phyloP scores from a whole-genome alignment of 2,329 filamentous ascomycete genomes.

The Mycogone perniciosa region DNA sequence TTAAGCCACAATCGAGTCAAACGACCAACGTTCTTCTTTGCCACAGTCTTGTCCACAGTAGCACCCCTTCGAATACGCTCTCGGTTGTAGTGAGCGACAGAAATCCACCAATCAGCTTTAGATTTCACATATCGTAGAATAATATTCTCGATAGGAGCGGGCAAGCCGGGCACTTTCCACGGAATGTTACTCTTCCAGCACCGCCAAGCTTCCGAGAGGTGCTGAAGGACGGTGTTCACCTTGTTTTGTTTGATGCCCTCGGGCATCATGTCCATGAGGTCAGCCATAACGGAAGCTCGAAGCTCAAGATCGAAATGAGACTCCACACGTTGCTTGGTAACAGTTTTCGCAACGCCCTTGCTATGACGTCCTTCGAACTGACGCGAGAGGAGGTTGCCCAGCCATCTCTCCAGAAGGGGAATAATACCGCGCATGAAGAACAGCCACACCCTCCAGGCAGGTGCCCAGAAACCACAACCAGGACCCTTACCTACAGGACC shows the following conservation, averaged over 20 bases:
- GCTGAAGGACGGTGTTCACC: conserved; percentile 94
- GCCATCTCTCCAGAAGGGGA: conserved; percentile 90
- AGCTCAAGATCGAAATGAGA: conserved; percentile 97
- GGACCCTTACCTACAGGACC: conserved; percentile 95
- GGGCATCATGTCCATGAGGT: conserved; percentile 99
- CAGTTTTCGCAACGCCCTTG: conserved; percentile 97
- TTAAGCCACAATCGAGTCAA: conserved; percentile 95
- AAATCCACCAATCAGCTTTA: conserved; percentile 99
- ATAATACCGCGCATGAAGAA: conserved; percentile 99
- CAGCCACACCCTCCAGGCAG: conserved; percentile 96
- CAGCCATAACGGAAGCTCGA: conserved; percentile 96
- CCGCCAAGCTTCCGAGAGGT: conserved; percentile 95
- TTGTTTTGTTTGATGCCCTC: conserved; percentile 99
- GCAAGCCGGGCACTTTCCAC: conserved; percentile 96
- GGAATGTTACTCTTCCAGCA: conserved; percentile 99
- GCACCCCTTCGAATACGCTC: conserved; percentile 94
- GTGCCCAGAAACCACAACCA: conserved; percentile 98
- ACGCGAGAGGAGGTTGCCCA: conserved; percentile 90
- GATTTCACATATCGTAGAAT: conserved; percentile 98
- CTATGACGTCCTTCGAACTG: conserved; percentile 98
- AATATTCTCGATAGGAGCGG: conserved; percentile 96
- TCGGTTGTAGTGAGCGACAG: conserved; percentile 96
- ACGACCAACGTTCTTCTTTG: conserved; percentile 96
- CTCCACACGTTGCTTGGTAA: conserved; percentile 97
- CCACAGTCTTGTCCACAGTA: conserved; percentile 97